Evolutionary conservation across 2,329 filamentous ascomycete genomes (phyloP), one percentile per base, ranked within the genome.

Genomic region (Emergomyces orientalis): DNA sequence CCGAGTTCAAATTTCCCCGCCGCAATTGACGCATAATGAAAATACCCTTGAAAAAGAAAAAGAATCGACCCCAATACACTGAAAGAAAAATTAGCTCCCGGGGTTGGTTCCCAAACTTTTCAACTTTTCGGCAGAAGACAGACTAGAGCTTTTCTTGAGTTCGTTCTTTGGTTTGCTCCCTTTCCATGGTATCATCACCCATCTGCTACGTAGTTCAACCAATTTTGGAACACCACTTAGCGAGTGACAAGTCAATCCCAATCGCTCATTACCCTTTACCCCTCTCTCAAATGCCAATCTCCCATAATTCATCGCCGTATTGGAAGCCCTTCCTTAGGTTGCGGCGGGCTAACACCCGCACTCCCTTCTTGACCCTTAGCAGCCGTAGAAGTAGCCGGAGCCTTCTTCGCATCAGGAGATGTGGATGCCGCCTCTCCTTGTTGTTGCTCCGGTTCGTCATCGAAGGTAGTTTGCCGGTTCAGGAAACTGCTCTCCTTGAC

Each of bases 401-500:
- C 67, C 30, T 80, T 76, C 68, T 82, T 77, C 49, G 71, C 71
- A 64, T 52, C 49, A 14, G 49, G 49, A 7, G 49, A 32, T 32
- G 25, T 2, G 17, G 49, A 32, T 8, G 49, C 5, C 19, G 78
- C 78, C 58, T 78, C 72, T 65, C 86, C 80, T 63, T 89, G 86
- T 62, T 39, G n/a, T 66, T 75, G 75, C 45, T 68, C 68, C 45
- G 52, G 59, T 34, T 59, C 57, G 25, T 79, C 78, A 63, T 84
- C 82, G 13, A 82, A 85, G 72, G 86, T 95, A 7, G 89, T 91
- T 77, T 91, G 89, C 66, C 89, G 84, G 74, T 96, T 86, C 73
- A 96, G 80, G 74, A 90, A 91, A 78, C 89, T 95, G 76, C 86
- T 87, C 80, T 97, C 93, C 80, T 96, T 97, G 70, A 94, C 85